Percentiles rank a stretch among this genome's conserved stretches.
Evolutionary conservation across 345 rosid species (phyloP).

Genomic region (Heritiera fomes): DNA sequence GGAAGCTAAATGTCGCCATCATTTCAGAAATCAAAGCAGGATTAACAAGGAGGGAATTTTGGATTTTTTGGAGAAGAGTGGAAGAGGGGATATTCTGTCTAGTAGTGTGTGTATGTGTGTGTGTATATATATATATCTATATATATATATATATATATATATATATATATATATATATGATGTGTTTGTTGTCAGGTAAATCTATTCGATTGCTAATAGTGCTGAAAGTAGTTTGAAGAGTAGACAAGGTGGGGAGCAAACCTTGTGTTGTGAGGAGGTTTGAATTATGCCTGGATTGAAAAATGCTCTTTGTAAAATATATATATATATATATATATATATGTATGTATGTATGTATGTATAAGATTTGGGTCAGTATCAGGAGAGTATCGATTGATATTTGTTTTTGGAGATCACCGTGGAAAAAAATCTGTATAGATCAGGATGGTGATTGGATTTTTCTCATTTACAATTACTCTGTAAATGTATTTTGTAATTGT

Average conservation of each 20-base stretch:
- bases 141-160: slow-evolving; percentile 18
- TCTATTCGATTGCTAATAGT: slow-evolving; percentile 30
- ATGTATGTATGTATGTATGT: slow-evolving; percentile 27
- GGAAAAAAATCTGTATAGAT: slow-evolving; percentile 37
- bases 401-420: slow-evolving; percentile 26
- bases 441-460: slow-evolving; percentile 35
- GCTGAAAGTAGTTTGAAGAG: slow-evolving; percentile 45
- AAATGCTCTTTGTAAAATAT: slow-evolving; percentile 42
- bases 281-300: slow-evolving; percentile 28
- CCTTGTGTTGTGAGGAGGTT: slow-evolving; percentile 23
- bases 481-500: slow-evolving; percentile 36
- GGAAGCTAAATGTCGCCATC: slow-evolving; percentile 35
- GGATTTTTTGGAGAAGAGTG: slow-evolving; percentile 32
- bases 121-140: slow-evolving; percentile 9
- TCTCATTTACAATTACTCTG: slow-evolving; percentile 22
- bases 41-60: slow-evolving; percentile 42
- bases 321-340: slow-evolving; percentile 30
- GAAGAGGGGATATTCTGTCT: slow-evolving; percentile 6
- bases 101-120: slow-evolving; percentile 39
- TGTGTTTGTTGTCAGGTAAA: slow-evolving; percentile 28
- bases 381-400: slow-evolving; percentile 23
- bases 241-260: slow-evolving; percentile 19
- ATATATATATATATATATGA: slow-evolving; percentile 24
- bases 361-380: slow-evolving; percentile 11
- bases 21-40: slow-evolving; percentile 31